phyloP scores from a whole-genome alignment of 1,284 basidiomycete species.

The Papiliotrema flavescens region DNA sequence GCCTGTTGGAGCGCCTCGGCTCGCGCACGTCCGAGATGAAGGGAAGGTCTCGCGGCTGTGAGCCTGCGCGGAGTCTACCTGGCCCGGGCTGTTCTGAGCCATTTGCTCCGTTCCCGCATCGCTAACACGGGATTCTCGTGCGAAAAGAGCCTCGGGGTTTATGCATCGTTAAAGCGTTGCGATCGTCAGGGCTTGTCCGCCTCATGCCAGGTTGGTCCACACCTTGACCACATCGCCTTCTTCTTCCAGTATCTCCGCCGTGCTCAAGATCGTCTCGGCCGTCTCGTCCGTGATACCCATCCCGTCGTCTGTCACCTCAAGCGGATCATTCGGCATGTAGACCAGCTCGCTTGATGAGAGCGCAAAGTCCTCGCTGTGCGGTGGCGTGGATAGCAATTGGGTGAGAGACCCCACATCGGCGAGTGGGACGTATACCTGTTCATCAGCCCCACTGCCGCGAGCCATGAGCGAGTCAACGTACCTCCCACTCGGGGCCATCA shows the following conservation, averaged over 20 bases:
- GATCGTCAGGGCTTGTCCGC: background rate
- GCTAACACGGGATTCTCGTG: no score
- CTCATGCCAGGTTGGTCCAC: constrained; percentile 38
- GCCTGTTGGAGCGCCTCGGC: no score
- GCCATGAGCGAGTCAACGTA: constrained; percentile 7
- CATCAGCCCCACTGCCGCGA: background rate
- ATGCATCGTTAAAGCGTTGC: background rate
- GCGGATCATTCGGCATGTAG: constrained; percentile 34
- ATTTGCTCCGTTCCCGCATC: no score
- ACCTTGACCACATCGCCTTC: constrained; percentile 44
- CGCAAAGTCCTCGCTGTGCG: constrained; percentile 17
- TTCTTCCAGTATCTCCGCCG: constrained; percentile 38
- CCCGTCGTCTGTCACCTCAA: constrained; percentile 23
- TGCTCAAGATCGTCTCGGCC: constrained; percentile 26
- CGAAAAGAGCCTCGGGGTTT: no score
- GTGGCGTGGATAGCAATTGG: constrained; percentile 14
- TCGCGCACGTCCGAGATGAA: no score
- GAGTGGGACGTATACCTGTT: constrained; percentile 29
- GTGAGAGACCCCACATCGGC: constrained; percentile 29
- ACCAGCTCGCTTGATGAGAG: constrained; percentile 35
- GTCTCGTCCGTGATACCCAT: constrained; percentile 33
- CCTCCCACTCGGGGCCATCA: constrained; percentile 28
- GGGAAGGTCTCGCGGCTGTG: no score
- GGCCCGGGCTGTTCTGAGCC: no score
- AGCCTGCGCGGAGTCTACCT: no score